phyloP scores from a whole-genome alignment of 495 filamentous ascomycete species.

The Hamigera avellanea region DNA sequence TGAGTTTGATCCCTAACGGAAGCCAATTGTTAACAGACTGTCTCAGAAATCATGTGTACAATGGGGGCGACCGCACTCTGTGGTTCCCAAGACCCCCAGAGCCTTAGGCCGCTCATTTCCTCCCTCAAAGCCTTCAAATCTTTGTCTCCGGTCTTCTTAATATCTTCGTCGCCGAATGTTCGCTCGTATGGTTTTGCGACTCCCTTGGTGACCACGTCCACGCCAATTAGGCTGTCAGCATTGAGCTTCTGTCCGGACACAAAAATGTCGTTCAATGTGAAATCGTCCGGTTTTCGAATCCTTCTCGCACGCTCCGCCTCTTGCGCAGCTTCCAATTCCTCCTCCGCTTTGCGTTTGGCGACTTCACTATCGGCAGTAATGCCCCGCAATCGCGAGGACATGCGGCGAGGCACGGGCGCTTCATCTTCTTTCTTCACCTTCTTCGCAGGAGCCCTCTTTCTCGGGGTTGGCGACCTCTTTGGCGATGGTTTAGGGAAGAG shows the following conservation, averaged over 20 bases:
- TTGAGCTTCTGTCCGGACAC: slow-evolving; percentile 61
- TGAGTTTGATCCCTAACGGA: slow-evolving; percentile 76
- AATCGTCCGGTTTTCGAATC: slow-evolving; percentile 55
- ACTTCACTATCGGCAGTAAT: slow-evolving; percentile 59
- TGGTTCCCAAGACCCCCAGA: slow-evolving; percentile 76
- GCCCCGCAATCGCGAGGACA: slow-evolving; percentile 54
- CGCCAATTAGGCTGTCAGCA: slow-evolving; percentile 28
- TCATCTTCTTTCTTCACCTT: slow-evolving; percentile 37
- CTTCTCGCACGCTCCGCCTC: slow-evolving; percentile 59
- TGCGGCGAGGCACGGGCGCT: slow-evolving; percentile 41
- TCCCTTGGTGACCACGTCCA: slow-evolving; percentile 51
- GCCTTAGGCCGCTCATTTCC: slow-evolving; percentile 64
- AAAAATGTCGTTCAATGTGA: slow-evolving; percentile 65
- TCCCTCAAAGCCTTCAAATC: slow-evolving; percentile 64
- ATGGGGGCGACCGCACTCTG: slow-evolving; percentile 42
- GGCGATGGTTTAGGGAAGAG: slow-evolving; percentile 27
- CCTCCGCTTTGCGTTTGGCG: slow-evolving; percentile 70
- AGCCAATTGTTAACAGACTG: background rate
- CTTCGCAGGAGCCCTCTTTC: slow-evolving; percentile 38
- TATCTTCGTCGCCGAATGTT: slow-evolving; percentile 73
- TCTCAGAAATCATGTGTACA: background rate
- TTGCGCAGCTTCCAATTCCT: slow-evolving; percentile 49
- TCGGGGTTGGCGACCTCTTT: slow-evolving; percentile 22
- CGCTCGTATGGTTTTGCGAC: slow-evolving; percentile 63
- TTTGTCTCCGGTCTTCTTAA: slow-evolving; percentile 69